A percentile compares a stretch with the other conserved stretches of the same genome.
phyloP scores from a whole-genome alignment of 2,329 filamentous ascomycete genomes.

The Neonectria neomacrospora region DNA sequence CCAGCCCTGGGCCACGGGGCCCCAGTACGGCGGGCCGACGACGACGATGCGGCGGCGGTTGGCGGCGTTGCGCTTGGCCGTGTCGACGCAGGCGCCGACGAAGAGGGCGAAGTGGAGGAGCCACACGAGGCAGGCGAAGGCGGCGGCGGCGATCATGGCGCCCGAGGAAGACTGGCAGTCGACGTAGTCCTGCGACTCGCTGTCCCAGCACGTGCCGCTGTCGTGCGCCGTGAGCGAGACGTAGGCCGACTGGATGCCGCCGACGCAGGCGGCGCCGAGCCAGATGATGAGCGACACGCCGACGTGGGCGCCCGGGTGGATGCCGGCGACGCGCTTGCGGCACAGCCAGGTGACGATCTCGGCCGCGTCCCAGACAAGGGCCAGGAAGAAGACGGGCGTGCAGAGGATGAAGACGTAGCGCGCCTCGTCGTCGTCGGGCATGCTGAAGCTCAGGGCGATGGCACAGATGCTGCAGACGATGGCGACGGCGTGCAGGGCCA shows the following conservation, averaged over 20 bases:
- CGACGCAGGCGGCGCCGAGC: constrained; percentile 46
- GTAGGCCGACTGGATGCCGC: constrained; percentile 39
- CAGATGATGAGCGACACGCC: constrained; percentile 56
- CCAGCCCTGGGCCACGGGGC: constrained; percentile 45
- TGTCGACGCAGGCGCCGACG: constrained; percentile 54
- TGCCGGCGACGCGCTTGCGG: constrained; percentile 49
- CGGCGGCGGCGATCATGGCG: constrained; percentile 32
- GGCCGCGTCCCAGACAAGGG: constrained; percentile 52
- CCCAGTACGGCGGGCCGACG: constrained; percentile 46
- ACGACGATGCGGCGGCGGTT: constrained; percentile 40
- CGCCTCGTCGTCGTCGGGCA: constrained; percentile 18
- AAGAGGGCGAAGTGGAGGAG: constrained; percentile 54
- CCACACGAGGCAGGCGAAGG: constrained; percentile 42
- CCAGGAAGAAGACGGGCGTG: constrained; percentile 43
- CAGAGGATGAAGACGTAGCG: constrained; percentile 26
- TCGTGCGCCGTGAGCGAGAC: constrained; percentile 27
- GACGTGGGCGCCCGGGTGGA: constrained; percentile 58
- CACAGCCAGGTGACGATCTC: constrained; percentile 53
- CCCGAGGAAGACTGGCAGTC: constrained; percentile 16
- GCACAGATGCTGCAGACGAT: constrained; percentile 44
- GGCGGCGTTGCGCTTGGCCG: constrained; percentile 45
- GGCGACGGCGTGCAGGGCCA: constrained; percentile 43
- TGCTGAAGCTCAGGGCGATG: constrained; percentile 44
- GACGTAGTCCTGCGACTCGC: constrained; percentile 17
- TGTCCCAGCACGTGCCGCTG: constrained; percentile 26